These are phyloP conservation scores for Mycena kentingensis DNA, from an alignment of 768 basidiomycete species.

Conservation along the genomic window DNA sequence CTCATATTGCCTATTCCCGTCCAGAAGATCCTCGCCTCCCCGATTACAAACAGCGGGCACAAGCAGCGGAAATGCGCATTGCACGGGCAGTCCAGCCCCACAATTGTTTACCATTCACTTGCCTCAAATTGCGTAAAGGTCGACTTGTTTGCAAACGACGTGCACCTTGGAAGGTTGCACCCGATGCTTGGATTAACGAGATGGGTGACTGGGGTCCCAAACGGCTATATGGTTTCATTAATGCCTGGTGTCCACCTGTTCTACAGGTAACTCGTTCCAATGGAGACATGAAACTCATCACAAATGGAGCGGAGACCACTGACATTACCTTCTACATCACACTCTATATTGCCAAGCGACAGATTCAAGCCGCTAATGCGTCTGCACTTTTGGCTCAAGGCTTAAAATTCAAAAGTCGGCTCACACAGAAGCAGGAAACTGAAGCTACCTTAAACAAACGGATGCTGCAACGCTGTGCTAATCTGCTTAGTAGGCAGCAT, in stretches of 20 bases:
- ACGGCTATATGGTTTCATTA: constrained; percentile 25
- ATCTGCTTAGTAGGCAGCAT: constrained; percentile 33
- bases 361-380: constrained; percentile 34
- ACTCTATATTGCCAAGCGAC: constrained; percentile 44
- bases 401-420: constrained; percentile 14
- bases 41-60: constrained; percentile 11
- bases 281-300: constrained; percentile 42
- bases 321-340: constrained; percentile 41
- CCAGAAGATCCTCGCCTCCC: constrained; percentile 33
- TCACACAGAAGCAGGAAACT: constrained; percentile 13
- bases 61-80: constrained; percentile 21
- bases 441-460: too few species aligned
- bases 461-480: constrained; percentile 36
- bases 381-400: constrained; percentile 40
- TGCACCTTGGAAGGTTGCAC: constrained; percentile 30
- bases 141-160: constrained; percentile 34
- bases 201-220: constrained; percentile 34
- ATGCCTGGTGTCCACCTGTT: constrained; percentile 32
- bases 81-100: constrained; percentile 37
- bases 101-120: constrained; percentile 28
- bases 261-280: constrained; percentile 32
- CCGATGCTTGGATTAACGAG: constrained; percentile 27
- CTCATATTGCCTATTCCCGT: constrained; percentile 34
- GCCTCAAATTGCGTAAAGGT: constrained; percentile 23
- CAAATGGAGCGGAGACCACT: constrained; percentile 35